A percentile compares a stretch with the other conserved stretches of the same genome.
phyloP scores from a whole-genome alignment of 208 protist genomes.

The Crithidia sp. region DNA sequence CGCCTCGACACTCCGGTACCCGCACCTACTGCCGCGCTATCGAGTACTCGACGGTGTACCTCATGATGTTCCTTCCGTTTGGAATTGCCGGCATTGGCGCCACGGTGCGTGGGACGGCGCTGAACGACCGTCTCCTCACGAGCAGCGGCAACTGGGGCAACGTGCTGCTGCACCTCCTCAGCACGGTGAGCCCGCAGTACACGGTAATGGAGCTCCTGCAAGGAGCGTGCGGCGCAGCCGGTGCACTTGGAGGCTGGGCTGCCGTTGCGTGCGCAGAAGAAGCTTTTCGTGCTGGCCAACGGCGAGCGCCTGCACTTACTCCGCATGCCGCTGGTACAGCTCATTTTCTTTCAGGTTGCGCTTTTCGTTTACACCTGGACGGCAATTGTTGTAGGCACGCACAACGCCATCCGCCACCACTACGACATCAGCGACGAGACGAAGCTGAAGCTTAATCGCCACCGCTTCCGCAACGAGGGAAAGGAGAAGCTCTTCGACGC shows the following conservation, averaged over 20 bases:
- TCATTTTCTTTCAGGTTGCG: conserved; percentile 43
- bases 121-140: conserved; percentile 43
- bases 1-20: conserved; percentile 59
- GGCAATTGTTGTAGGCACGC: conserved; percentile 54
- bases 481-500: conserved; percentile 70
- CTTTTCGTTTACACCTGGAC: conserved; percentile 64
- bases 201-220: conserved; percentile 14
- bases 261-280: conserved; percentile 18
- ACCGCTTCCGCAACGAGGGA: conserved; percentile 52
- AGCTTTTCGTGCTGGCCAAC: not conserved
- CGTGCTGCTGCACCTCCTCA: conserved; percentile 59
- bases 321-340: conserved; percentile 40
- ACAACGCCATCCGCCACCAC: conserved; percentile 74
- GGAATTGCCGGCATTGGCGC: conserved; percentile 59
- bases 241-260: not conserved
- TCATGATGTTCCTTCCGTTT: conserved; percentile 61
- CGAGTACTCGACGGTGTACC: conserved; percentile 48
- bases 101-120: conserved; percentile 44
- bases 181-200: conserved; percentile 66
- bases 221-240: not conserved
- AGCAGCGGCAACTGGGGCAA: conserved; percentile 56
- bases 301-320: conserved; percentile 25
- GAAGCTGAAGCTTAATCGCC: conserved; percentile 67
- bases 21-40: conserved; percentile 74
- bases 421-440: conserved; percentile 83